A percentile compares a stretch with the other conserved stretches of the same genome.
phyloP scores from a whole-genome alignment of 225 moss, liverwort and hornwort species.

The Pseudoscleropodium purum region DNA sequence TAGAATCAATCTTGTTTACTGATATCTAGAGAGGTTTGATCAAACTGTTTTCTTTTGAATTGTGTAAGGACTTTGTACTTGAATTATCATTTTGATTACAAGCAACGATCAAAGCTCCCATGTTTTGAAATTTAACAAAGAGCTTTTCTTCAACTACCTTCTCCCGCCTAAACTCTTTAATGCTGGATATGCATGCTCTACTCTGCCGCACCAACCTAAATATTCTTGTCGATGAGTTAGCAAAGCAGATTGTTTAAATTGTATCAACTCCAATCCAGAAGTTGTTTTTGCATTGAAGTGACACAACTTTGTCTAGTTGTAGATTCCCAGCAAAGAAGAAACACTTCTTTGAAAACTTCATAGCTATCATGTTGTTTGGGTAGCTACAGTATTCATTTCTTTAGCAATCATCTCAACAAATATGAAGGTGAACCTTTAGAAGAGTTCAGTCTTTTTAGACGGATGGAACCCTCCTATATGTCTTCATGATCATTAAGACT shows the following conservation, averaged over 20 bases:
- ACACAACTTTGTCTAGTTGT: not conserved
- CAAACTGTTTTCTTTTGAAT: too few species aligned
- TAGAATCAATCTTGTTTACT: too few species aligned
- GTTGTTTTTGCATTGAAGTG: not conserved
- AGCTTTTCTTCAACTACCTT: not conserved
- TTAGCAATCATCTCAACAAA: slow-evolving; percentile 46
- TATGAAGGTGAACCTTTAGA: not conserved
- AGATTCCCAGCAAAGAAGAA: slow-evolving; percentile 84
- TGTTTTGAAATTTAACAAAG: not conserved
- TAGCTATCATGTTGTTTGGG: slow-evolving; percentile 67
- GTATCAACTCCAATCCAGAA: not conserved
- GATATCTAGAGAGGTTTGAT: too few species aligned
- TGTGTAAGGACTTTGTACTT: too few species aligned
- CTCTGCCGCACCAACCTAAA: accelerated
- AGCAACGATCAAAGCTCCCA: too few species aligned
- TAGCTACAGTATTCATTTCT: slow-evolving; percentile 76
- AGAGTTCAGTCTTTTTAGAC: not conserved
- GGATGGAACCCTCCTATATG: not conserved
- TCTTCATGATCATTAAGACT: not conserved
- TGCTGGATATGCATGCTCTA: not conserved
- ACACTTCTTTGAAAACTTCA: slow-evolving; percentile 74
- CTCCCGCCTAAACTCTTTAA: not conserved
- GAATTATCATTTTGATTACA: too few species aligned
- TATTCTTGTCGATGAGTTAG: not conserved
- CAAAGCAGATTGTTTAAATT: not conserved